Evolutionary conservation across 768 basidiomycete genomes (phyloP).

Genomic region (Ramaria rubella): DNA sequence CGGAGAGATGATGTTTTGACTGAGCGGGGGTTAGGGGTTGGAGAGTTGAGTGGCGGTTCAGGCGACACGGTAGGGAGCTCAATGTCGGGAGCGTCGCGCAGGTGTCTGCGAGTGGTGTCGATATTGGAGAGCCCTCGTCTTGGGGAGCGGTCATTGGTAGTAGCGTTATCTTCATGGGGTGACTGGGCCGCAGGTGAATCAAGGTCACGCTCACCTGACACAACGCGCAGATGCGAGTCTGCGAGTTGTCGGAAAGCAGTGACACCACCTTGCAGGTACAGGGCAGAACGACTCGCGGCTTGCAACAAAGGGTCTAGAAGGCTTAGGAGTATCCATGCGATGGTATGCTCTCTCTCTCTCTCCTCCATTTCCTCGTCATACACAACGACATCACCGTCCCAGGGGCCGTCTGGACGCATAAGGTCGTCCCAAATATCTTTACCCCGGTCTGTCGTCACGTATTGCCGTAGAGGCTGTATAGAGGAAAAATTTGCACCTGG

Average conservation of each 20-base stretch:
- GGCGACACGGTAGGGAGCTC: constrained; percentile 3
- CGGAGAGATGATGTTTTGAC: constrained; percentile 29
- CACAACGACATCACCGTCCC: constrained; percentile 73
- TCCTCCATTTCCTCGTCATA: constrained; percentile 76
- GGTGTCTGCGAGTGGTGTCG: constrained; percentile 3
- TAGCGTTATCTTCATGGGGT: constrained; percentile 49
- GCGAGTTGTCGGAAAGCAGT: constrained; percentile 53
- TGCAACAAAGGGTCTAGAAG: constrained; percentile 55
- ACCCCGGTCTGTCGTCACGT: constrained; percentile 73
- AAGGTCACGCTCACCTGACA: constrained; percentile 29
- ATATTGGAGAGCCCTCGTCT: constrained; percentile 6
- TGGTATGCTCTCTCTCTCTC: constrained; percentile 50
- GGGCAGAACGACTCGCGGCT: constrained; percentile 38
- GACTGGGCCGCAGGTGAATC: constrained; percentile 10
- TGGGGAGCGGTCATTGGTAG: not conserved
- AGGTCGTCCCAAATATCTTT: constrained; percentile 65
- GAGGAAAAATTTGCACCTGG: constrained; percentile 60
- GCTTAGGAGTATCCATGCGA: constrained; percentile 66
- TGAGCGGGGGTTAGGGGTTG: constrained; percentile 51
- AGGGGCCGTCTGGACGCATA: constrained; percentile 41
- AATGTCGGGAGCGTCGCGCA: constrained; percentile 17
- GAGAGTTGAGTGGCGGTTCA: constrained; percentile 18
- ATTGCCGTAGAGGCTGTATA: constrained; percentile 67
- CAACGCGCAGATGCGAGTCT: constrained; percentile 46
- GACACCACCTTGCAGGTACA: constrained; percentile 71